Percentiles rank a stretch among this genome's conserved stretches.
phyloP scores from a whole-genome alignment of 2,329 filamentous ascomycete genomes.

The Beauveria scarabaeidicola region DNA sequence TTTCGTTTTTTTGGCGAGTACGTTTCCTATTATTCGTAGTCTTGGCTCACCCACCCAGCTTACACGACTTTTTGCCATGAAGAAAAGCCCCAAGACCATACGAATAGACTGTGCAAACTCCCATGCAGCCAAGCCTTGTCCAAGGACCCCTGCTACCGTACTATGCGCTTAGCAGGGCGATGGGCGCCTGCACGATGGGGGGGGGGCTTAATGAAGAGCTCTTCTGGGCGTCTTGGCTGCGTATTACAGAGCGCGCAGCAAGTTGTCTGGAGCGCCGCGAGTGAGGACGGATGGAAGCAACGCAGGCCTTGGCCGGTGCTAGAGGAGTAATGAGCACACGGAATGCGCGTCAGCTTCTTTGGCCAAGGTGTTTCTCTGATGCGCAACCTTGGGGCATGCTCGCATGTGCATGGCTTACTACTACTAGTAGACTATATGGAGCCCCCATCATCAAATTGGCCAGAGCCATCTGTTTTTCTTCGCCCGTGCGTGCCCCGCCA shows the following conservation, averaged over 20 bases:
- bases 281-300: too few species aligned
- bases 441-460: not conserved
- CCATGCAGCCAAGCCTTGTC: constrained; percentile 4
- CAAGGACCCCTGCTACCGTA: not conserved
- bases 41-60: not conserved
- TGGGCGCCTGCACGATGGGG: not conserved
- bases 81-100: too few species aligned
- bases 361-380: too few species aligned
- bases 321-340: too few species aligned
- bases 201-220: not conserved
- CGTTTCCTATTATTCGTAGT: too few species aligned
- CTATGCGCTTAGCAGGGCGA: not conserved
- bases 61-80: too few species aligned
- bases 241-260: not conserved
- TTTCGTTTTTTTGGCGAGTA: not conserved
- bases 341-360: too few species aligned
- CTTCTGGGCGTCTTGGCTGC: not conserved
- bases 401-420: too few species aligned
- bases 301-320: too few species aligned
- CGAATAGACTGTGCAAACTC: too few species aligned
- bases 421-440: not conserved
- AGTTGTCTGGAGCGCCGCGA: not conserved
- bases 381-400: too few species aligned
- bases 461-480: not conserved
- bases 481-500: not conserved